These are phyloP conservation scores for Cyberlindnera bimundalis DNA, from an alignment of 805 yeast species.

Conservation along the genomic window DNA sequence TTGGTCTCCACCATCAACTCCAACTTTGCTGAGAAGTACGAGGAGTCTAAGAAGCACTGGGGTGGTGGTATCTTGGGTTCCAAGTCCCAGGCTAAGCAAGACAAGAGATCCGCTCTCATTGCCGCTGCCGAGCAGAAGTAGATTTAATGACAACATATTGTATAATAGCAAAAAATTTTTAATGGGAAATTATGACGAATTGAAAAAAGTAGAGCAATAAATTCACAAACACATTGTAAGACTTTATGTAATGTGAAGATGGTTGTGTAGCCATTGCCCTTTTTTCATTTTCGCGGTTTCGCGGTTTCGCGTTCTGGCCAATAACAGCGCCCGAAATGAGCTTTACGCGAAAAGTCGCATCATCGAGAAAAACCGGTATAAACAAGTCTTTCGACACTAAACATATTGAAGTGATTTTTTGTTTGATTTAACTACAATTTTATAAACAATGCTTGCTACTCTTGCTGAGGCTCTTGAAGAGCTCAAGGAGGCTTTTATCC, in stretches of 20 bases:
- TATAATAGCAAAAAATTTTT: conserved; percentile 6
- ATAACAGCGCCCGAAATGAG: conserved; percentile 19
- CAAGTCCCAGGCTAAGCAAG: conserved; percentile 84
- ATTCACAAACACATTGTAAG: neutral
- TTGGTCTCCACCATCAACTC: conserved; percentile 83
- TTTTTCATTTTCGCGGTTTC: too few species aligned
- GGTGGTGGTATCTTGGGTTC: conserved; percentile 99
- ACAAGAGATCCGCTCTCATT: conserved; percentile 23
- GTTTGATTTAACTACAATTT: too few species aligned
- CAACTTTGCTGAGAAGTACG: conserved; percentile 91
- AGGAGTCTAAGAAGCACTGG: conserved; percentile 97
- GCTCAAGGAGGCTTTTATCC: conserved; percentile 74
- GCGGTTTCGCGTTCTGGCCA: conserved; percentile 23
- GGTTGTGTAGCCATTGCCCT: too few species aligned
- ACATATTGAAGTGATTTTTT: too few species aligned
- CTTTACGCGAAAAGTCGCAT: conserved; percentile 18
- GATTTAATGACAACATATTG: neutral
- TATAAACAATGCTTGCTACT: conserved; percentile 31
- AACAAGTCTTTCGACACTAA: too few species aligned
- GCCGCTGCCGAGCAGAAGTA: conserved; percentile 20
- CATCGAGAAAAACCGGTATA: conserved; percentile 9
- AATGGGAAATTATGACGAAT: too few species aligned
- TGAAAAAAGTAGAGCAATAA: neutral
- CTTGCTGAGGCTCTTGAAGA: conserved; percentile 47
- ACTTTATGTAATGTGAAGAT: too few species aligned